Evolutionary conservation across 106 monocot genomes (phyloP).

Genomic region (Dioscorea dumetorum): DNA sequence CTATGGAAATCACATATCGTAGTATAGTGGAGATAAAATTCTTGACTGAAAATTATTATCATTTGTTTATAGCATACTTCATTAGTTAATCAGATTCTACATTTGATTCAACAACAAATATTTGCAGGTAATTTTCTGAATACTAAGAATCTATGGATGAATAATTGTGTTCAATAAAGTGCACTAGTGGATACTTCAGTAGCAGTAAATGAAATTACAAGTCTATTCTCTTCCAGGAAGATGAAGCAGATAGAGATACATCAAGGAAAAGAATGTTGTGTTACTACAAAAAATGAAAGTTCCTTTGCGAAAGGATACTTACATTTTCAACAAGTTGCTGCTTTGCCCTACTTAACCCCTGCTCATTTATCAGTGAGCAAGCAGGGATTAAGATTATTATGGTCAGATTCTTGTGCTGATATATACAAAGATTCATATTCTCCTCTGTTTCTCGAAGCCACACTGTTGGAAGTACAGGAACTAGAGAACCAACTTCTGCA

Average conservation of each 20-base stretch:
- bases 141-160: no score
- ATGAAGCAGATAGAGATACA: not conserved
- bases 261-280: not conserved
- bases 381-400: constrained; percentile 74
- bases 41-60: no score
- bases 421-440: constrained; percentile 55
- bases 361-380: constrained; percentile 56
- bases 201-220: no score
- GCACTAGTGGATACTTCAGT: no score
- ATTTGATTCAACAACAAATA: no score
- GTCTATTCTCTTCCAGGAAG: not conserved
- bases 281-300: constrained; percentile 1
- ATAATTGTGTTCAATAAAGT: no score
- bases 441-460: constrained; percentile 67
- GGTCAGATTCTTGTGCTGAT: constrained; percentile 76
- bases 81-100: no score
- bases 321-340: constrained; percentile 86
- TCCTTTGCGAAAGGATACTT: constrained; percentile 17
- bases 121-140: no score
- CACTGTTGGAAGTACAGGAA: constrained; percentile 31
- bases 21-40: no score
- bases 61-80: no score
- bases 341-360: constrained; percentile 52
- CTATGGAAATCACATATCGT: no score
- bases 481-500: constrained; percentile 35